Percentiles rank a stretch among this genome's conserved stretches.
phyloP scores from a whole-genome alignment of 441 rosid species.

The Eutrema salsugineum region DNA sequence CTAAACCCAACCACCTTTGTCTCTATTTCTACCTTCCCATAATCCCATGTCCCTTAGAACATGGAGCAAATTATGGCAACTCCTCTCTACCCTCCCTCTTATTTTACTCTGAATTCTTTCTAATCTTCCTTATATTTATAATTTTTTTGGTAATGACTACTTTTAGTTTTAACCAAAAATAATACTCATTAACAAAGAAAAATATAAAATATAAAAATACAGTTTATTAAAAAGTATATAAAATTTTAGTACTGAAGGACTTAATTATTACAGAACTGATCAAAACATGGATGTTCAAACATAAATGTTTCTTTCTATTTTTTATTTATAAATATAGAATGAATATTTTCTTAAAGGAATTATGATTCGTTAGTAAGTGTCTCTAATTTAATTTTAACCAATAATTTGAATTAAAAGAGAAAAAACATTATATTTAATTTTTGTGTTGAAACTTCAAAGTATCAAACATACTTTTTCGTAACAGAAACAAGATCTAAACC shows the following conservation, averaged over 20 bases:
- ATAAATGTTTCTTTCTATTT: background rate
- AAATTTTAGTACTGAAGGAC: background rate
- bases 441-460: background rate
- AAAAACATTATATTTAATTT: background rate
- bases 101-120: background rate
- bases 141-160: too few relatives aligned
- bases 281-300: background rate
- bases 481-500: background rate
- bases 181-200: too few relatives aligned
- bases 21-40: conserved; percentile 52
- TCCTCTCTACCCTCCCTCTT: conserved; percentile 25
- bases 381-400: background rate
- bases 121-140: background rate
- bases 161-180: too few relatives aligned
- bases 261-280: background rate
- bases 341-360: background rate
- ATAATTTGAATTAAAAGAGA: background rate
- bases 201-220: too few relatives aligned
- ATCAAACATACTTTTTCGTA: background rate
- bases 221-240: background rate
- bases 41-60: conserved; percentile 75
- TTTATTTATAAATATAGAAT: background rate
- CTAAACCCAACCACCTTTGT: conserved; percentile 58
- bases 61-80: conserved; percentile 80
- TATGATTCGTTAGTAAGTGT: background rate